Percentiles rank a stretch among this genome's conserved stretches.
Evolutionary conservation across 2,329 filamentous ascomycete genomes (phyloP).

Genomic region (Tolypocladium tropicale): DNA sequence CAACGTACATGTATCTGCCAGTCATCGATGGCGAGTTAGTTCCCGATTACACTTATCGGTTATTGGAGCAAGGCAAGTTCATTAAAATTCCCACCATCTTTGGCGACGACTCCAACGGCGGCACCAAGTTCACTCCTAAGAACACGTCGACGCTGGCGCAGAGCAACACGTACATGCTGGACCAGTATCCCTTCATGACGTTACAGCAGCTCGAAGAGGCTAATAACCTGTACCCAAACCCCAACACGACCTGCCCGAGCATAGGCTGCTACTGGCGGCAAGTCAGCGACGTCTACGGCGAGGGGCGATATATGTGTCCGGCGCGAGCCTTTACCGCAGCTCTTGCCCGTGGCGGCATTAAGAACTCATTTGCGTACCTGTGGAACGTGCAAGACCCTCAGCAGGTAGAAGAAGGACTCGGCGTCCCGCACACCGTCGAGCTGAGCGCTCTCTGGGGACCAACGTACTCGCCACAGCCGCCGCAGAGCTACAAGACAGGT

Average conservation of each 20-base stretch:
- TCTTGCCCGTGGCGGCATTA: constrained; percentile 19
- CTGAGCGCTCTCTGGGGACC: constrained; percentile 58
- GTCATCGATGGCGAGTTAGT: constrained; percentile 45
- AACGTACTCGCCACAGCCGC: constrained; percentile 38
- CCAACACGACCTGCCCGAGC: constrained; percentile 19
- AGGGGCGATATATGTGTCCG: constrained; percentile 25
- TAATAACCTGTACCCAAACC: constrained; percentile 24
- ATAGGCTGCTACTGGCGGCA: constrained; percentile 27
- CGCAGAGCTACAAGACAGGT: constrained; percentile 42
- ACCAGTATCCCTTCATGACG: constrained; percentile 22
- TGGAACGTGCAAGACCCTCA: constrained; percentile 55
- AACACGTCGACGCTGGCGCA: constrained; percentile 19
- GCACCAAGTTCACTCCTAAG: constrained; percentile 23
- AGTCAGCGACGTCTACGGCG: constrained; percentile 22
- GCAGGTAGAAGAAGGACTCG: constrained; percentile 41
- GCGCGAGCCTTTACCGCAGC: constrained; percentile 18
- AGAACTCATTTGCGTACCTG: constrained; percentile 54
- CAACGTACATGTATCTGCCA: constrained; percentile 43
- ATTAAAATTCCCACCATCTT: constrained; percentile 42
- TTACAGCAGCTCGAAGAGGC: constrained; percentile 19
- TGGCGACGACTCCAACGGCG: constrained; percentile 27
- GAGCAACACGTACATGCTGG: constrained; percentile 21
- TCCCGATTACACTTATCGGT: constrained; percentile 36
- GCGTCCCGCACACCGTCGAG: constrained; percentile 60
- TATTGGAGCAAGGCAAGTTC: constrained; percentile 38